These are phyloP conservation scores for Nicotiana benthamiana DNA, from an alignment of 257 asterid species.

Conservation along the genomic window DNA sequence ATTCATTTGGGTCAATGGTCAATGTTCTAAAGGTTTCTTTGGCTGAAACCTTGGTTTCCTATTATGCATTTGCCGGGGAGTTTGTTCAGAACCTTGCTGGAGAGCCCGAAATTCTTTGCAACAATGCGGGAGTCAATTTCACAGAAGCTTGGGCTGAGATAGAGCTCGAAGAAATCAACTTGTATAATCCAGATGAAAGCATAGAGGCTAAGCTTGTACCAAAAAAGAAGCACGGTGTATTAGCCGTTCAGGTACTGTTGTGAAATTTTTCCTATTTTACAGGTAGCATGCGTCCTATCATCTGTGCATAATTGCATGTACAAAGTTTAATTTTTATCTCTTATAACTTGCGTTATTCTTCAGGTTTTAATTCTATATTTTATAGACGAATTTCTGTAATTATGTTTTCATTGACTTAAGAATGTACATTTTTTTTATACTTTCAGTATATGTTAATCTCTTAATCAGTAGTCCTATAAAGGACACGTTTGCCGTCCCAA, in stretches of 20 bases:
- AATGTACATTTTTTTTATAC: too few relatives aligned
- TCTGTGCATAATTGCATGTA: too few relatives aligned
- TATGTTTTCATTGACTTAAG: too few relatives aligned
- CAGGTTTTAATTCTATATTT: background rate
- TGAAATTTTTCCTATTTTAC: background rate
- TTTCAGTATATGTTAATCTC: too few relatives aligned
- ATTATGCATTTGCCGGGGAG: constrained; percentile 43
- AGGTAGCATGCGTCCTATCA: too few relatives aligned
- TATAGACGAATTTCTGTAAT: background rate
- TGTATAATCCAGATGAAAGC: constrained; percentile 45
- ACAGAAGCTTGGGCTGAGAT: constrained; percentile 43
- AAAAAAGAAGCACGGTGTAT: constrained; percentile 34
- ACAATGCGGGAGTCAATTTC: constrained; percentile 61
- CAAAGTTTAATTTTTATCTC: too few relatives aligned
- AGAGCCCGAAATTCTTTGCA: constrained; percentile 59
- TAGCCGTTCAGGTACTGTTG: constrained; percentile 49
- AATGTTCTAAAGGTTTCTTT: constrained; percentile 38
- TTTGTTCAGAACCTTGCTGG: constrained; percentile 37
- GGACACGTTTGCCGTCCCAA: too few relatives aligned
- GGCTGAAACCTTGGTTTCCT: constrained; percentile 38
- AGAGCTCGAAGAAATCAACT: constrained; percentile 34
- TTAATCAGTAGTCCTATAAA: too few relatives aligned
- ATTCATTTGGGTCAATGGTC: constrained; percentile 12
- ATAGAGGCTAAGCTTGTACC: constrained; percentile 59
- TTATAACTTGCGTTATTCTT: too few relatives aligned